These are phyloP conservation scores for Chaetomium tenue DNA, from an alignment of 495 filamentous ascomycete genomes.

Conservation along the genomic window DNA sequence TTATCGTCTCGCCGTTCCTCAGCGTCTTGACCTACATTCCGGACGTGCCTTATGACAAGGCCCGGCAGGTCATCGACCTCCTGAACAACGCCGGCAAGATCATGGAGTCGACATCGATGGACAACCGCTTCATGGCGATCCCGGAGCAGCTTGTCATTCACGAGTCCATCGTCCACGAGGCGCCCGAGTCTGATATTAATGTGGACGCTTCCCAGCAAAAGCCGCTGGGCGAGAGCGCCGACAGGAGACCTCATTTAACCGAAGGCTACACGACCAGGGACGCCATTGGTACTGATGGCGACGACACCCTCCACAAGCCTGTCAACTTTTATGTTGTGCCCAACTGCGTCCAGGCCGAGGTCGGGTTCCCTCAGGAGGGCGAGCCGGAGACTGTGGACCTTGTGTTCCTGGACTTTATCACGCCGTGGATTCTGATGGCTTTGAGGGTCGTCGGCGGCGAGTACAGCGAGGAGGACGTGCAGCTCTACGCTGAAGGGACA, in stretches of 20 bases:
- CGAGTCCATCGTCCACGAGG: slow-evolving; percentile 32
- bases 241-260: slow-evolving; percentile 46
- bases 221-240: slow-evolving; percentile 25
- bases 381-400: slow-evolving; percentile 75
- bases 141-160: slow-evolving; percentile 41
- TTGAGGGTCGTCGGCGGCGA: slow-evolving; percentile 64
- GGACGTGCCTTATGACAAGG: slow-evolving; percentile 73
- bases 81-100: slow-evolving; percentile 71
- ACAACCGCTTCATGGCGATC: slow-evolving; percentile 39
- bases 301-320: slow-evolving; percentile 79
- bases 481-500: slow-evolving; percentile 63
- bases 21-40: slow-evolving; percentile 75
- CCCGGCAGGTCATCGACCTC: slow-evolving; percentile 64
- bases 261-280: slow-evolving; percentile 89
- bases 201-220: slow-evolving; percentile 27
- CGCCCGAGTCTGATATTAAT: not conserved
- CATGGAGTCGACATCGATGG: slow-evolving; percentile 36
- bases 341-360: slow-evolving; percentile 71
- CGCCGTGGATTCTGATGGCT: slow-evolving; percentile 72
- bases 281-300: slow-evolving; percentile 79
- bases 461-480: slow-evolving; percentile 59
- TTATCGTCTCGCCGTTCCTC: slow-evolving; percentile 83
- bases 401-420: slow-evolving; percentile 87
- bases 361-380: slow-evolving; percentile 50
- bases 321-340: slow-evolving; percentile 75